Base-by-base conservation (phyloP, 768 basidiomycete genomes). In the Lactarius hengduanensis region DNA sequence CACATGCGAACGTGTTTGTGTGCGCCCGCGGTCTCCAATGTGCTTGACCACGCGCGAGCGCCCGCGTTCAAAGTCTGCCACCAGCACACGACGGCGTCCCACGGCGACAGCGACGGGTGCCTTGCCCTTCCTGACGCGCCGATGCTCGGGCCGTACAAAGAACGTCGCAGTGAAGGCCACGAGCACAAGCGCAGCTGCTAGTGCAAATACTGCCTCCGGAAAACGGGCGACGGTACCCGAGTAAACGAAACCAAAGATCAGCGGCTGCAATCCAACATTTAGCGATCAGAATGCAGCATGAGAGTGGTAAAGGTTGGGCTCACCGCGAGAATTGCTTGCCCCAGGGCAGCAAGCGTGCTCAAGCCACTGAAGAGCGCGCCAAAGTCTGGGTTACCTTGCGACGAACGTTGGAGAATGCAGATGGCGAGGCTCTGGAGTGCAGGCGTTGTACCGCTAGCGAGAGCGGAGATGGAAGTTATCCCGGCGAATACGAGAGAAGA, bases 321-420 rank as follows among this genome's bases (percentile, higher is more conserved):
- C 68, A 82, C 83, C 50, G 80, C 82, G 22, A 84, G 60, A 50
- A 91, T 84, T 64, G 84, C 86, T 73, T 88, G 86, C 0, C 86
- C 86, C 10, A 86, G 74, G 0, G 90, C 87, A 61, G 86, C 83
- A 53, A 92, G 73, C 18, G 90, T 83, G 2, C 88, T 86, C 63
- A 92, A 78, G 1, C 89, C 89, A 16, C 90, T 90, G 62, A 92
- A 90, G 43, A 92, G 72, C 26, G 84, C 80, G 0, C 90, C 91
- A 1, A 73, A 68, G 8, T 75, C 74, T 45, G 77, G 73, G 34
- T 71, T 73, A 7, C 80, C 79, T 26, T 77, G 75, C 41, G 73
- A 74, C 54, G 59, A 66, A 63, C 67, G 71, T 65, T 81, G 79
- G n/a, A 84, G 68, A n/a, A 90, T 80, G 70, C 84, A 89, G 5